A percentile compares a stretch with the other conserved stretches of the same genome.
Evolutionary conservation across 139 green algal genomes (phyloP).

Genomic region (Chlorella sp.): DNA sequence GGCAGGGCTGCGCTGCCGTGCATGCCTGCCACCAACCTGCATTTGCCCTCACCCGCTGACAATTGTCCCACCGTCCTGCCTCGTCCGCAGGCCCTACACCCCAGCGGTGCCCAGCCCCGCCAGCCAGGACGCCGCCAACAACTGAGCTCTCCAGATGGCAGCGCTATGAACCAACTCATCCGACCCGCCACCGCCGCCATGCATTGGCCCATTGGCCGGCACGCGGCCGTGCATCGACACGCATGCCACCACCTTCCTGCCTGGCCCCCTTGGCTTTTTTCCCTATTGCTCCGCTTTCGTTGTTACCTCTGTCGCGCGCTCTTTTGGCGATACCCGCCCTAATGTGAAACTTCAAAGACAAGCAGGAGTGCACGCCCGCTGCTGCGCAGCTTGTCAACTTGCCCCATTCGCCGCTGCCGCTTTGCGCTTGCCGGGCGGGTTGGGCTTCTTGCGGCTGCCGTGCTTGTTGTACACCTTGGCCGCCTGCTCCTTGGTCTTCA

Average conservation of each 20-base stretch:
- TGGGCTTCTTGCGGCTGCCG: constrained; percentile 10
- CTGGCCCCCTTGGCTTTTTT: not conserved
- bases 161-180: not conserved
- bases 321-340: not conserved
- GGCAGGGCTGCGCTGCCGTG: no score
- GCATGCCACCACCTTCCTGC: not conserved
- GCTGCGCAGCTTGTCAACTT: no score
- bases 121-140: constrained; percentile 15
- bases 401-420: not conserved
- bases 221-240: not conserved
- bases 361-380: no score
- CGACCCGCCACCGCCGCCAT: no score
- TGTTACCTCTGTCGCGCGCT: not conserved
- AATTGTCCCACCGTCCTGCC: no score
- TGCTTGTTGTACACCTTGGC: constrained; percentile 21
- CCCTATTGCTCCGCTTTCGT: not conserved
- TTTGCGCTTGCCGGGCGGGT: not conserved
- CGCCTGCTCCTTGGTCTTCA: constrained; percentile 21
- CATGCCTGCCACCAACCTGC: no score
- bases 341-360: not conserved
- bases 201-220: no score
- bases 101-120: constrained; percentile 2
- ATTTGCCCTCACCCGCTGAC: no score
- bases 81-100: not conserved
- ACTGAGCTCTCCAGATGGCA: not conserved